Conservation (phyloP, 202 grass and related monocot species). For the Saccharum hybrid region DNA sequence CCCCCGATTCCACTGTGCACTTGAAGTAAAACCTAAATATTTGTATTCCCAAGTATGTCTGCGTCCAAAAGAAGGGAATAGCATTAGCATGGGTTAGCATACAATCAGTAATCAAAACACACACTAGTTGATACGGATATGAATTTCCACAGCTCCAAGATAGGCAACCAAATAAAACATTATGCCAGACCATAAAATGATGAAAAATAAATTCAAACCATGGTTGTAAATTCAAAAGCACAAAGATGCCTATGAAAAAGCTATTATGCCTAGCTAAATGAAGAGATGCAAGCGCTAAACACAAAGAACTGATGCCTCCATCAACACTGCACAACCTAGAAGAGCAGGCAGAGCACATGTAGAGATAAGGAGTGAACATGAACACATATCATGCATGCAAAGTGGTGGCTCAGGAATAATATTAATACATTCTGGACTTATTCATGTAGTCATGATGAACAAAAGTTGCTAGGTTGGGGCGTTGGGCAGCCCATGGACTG, state of each 20-base stretch:
- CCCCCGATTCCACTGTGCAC: conserved; percentile 70
- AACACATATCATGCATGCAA: conserved; percentile 18
- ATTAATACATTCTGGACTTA: background rate
- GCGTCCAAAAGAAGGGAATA: conserved; percentile 40
- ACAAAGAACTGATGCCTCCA: background rate
- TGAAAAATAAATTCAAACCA: conserved; percentile 1
- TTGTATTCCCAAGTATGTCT: conserved; percentile 66
- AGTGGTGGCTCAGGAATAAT: conserved; percentile 14
- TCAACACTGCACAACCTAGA: conserved; percentile 11
- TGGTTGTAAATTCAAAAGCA: conserved; percentile 17
- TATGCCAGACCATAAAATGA: background rate
- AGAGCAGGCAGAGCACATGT: background rate
- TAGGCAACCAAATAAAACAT: conserved; percentile 5
- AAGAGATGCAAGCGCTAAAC: background rate
- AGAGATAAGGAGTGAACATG: background rate
- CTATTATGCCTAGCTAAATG: conserved; percentile 19
- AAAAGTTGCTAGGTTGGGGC: conserved; percentile 29
- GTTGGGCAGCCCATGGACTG: background rate
- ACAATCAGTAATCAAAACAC: conserved; percentile 4
- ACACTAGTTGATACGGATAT: background rate
- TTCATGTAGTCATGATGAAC: background rate
- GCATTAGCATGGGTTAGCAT: conserved; percentile 29
- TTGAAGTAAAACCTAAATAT: conserved; percentile 81
- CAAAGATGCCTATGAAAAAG: background rate
- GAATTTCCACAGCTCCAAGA: background rate